Base-by-base conservation (phyloP, 148 eudicot genomes). In the Camellia sinensis region DNA sequence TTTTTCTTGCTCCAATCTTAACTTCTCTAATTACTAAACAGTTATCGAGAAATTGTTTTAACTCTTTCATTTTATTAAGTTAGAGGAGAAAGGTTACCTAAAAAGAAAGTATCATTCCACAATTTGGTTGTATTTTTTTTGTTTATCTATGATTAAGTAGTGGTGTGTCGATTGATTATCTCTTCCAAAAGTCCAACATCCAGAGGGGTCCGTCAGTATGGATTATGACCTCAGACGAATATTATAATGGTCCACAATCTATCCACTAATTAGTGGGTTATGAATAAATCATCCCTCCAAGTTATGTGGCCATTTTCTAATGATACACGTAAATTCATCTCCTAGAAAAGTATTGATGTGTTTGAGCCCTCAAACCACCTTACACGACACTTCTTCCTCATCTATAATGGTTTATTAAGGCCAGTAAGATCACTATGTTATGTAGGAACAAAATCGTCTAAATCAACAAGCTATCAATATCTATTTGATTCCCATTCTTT, bases 221-320 rank as follows among this genome's bases (percentile, higher is more conserved):
- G 52, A 7, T 48, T 48, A 48, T 48, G 52, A 48, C 4, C 5
- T 57, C 50, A 41, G 37, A 75, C 4, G 46, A 37, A 54, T 11
- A 57, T 29, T 21, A 45, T 43, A 15, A 68, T 15, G 52, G 43
- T n/a, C 9, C 50, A 43, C 57, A 48, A 21, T 61, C 3, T 17
- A 17, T 13, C 69, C 79, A 62, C 79, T 62, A 76, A 76, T 75
- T 19, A 61, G 78, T 75, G 78, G 68, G 68, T 60, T 41, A 10
- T 29, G 54, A 19, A 56, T 3, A 18, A 57, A 44, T 60, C 54
- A 45, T 48, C 53, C 18, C 59, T n/a, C 43, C 5, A 46, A 46
- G 10, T 63, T 48, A 53, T 46, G 71, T 48, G 21, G 45, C 12
- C 60, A 46, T 29, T 76, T 45, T 46, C 21, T 19, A 19, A 17